Conservation (phyloP, 768 basidiomycete species). For the Mycena alexandri region DNA sequence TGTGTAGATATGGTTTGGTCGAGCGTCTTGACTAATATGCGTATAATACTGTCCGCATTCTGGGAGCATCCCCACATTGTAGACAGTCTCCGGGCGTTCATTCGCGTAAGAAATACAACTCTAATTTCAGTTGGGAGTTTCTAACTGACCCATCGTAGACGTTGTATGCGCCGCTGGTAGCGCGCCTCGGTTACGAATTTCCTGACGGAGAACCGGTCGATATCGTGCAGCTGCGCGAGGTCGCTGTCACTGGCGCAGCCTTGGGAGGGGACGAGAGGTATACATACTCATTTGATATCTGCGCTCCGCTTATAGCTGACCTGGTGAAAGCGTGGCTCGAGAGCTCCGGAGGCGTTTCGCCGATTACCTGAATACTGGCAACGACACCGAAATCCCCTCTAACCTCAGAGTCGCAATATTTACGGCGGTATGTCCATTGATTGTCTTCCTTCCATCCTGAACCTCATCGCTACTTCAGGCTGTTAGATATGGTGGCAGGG, state of each 20-base stretch:
- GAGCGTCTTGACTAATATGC: conserved; percentile 69
- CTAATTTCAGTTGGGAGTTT: not conserved
- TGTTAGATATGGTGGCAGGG: conserved; percentile 77
- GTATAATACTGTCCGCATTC: conserved; percentile 74
- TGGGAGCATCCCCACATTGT: conserved; percentile 79
- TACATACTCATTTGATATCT: not conserved
- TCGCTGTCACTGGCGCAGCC: conserved; percentile 70
- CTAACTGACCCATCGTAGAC: conserved; percentile 49
- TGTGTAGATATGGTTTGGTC: conserved; percentile 84
- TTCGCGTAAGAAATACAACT: conserved; percentile 57
- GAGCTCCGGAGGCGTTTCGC: conserved; percentile 66
- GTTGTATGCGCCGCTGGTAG: conserved; percentile 80
- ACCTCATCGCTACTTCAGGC: conserved; percentile 55
- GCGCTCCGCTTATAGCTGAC: not conserved
- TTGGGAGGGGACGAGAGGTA: conserved; percentile 40
- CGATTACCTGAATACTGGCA: conserved; percentile 75
- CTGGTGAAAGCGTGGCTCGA: not conserved
- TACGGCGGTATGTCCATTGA: conserved; percentile 55
- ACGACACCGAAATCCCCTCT: conserved; percentile 80
- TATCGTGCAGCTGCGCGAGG: conserved; percentile 77
- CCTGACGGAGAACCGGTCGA: conserved; percentile 74
- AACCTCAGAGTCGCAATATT: conserved; percentile 76
- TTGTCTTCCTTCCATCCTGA: not conserved
- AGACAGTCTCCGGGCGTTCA: conserved; percentile 69
- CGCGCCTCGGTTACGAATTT: conserved; percentile 85